Evolutionary conservation across 345 rosid species (phyloP).

Genomic region (Eucalyptus pumila): DNA sequence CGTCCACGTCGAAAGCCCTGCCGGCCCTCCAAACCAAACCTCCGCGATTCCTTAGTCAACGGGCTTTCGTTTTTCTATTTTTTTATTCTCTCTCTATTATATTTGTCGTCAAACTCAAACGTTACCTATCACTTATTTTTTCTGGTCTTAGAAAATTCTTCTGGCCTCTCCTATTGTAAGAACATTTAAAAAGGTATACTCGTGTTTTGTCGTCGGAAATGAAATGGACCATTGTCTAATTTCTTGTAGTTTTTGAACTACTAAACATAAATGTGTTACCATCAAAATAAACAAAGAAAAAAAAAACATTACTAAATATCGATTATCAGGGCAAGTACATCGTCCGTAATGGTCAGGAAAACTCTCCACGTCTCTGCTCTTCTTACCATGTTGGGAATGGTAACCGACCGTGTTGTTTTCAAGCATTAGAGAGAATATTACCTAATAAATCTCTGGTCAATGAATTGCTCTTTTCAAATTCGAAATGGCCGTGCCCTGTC

Average conservation of each 20-base stretch:
- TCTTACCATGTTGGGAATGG: conserved; percentile 17
- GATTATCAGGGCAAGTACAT: neutral
- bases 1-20: no score
- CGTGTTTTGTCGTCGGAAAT: neutral
- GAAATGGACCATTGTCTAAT: neutral
- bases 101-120: no score
- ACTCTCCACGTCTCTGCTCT: conserved; percentile 3
- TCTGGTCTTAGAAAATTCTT: neutral
- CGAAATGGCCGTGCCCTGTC: conserved; percentile 3
- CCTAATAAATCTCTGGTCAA: conserved; percentile 20
- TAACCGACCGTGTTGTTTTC: conserved; percentile 8
- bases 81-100: no score
- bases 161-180: neutral
- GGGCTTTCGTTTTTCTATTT: no score
- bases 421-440: conserved; percentile 9
- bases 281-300: neutral
- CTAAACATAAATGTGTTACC: neutral
- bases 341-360: neutral
- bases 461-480: conserved; percentile 30
- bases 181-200: neutral
- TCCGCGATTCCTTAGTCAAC: no score
- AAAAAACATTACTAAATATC: neutral
- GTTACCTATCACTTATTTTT: neutral
- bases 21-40: no score
- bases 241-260: neutral